phyloP scores from a whole-genome alignment of 2,329 filamentous ascomycete genomes.

The Ciborinia camelliae region DNA sequence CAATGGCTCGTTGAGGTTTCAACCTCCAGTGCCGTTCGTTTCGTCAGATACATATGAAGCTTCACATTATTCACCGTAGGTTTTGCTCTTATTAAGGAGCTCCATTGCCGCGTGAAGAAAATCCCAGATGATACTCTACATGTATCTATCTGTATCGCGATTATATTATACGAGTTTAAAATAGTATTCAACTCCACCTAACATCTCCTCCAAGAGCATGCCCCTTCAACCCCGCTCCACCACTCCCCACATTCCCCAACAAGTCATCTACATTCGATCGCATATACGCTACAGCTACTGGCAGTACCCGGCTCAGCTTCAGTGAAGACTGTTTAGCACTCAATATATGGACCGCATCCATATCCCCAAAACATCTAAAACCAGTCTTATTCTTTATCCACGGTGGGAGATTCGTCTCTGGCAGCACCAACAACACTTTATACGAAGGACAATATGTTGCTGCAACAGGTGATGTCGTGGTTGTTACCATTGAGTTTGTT shows the following conservation, averaged over 20 bases:
- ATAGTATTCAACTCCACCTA: not conserved
- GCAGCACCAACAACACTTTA: slow-evolving; percentile 38
- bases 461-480: not conserved
- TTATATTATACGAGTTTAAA: no score
- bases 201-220: not conserved
- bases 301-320: not conserved
- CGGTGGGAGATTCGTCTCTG: slow-evolving; percentile 43
- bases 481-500: slow-evolving; percentile 11
- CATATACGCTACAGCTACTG: slow-evolving; percentile 4
- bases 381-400: slow-evolving; percentile 46
- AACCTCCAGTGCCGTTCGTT: slow-evolving; percentile 20
- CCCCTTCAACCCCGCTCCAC: not conserved
- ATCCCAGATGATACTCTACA: no score
- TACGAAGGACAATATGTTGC: slow-evolving; percentile 14
- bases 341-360: slow-evolving; percentile 41
- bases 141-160: no score
- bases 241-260: not conserved
- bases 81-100: not conserved
- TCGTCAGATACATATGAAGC: slow-evolving; percentile 1
- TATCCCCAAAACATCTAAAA: slow-evolving; percentile 37
- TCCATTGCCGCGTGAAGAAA: not conserved
- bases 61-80: not conserved
- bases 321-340: slow-evolving; percentile 42
- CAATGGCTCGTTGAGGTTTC: slow-evolving; percentile 41
- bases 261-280: slow-evolving; percentile 2